Evolutionary conservation across 1,284 basidiomycete genomes (phyloP).

Genomic region (Apiotrichum gracile): DNA sequence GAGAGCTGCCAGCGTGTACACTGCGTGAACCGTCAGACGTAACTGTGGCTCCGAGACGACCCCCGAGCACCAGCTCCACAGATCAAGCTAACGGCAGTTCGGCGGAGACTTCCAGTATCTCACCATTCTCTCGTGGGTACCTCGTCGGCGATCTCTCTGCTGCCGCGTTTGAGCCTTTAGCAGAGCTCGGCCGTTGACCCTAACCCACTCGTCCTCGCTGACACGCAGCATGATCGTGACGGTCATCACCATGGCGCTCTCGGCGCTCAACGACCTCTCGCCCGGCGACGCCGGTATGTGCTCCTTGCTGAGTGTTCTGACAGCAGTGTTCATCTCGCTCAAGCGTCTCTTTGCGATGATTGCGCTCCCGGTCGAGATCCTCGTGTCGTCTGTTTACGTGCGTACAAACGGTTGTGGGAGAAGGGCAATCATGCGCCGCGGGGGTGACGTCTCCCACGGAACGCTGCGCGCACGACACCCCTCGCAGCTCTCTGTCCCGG

Average conservation of each 20-base stretch:
- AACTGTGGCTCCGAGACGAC: too few relatives aligned
- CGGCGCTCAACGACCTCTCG: conserved; percentile 53
- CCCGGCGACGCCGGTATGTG: conserved; percentile 51
- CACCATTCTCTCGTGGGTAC: conserved; percentile 52
- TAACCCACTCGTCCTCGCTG: background rate
- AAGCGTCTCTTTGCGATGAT: conserved; percentile 59
- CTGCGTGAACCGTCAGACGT: too few relatives aligned
- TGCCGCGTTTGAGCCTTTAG: too few relatives aligned
- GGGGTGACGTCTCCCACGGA: too few relatives aligned
- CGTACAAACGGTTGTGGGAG: conserved; percentile 5
- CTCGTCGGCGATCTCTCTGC: too few relatives aligned
- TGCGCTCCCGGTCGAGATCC: conserved; percentile 59
- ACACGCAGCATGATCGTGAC: conserved; percentile 52
- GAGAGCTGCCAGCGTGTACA: too few relatives aligned
- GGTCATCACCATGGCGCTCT: conserved; percentile 53
- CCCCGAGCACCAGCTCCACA: too few relatives aligned
- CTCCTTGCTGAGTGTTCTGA: background rate
- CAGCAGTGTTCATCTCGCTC: conserved; percentile 47
- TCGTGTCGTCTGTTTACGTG: conserved; percentile 64
- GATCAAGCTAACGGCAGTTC: conserved; percentile 15
- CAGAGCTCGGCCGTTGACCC: too few relatives aligned
- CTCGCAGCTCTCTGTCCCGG: too few relatives aligned
- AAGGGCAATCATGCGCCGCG: too few relatives aligned
- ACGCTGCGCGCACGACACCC: too few relatives aligned
- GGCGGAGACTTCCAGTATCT: conserved; percentile 66